phyloP scores from a whole-genome alignment of 2,329 filamentous ascomycete genomes.

The Pseudogymnoascus sp. region DNA sequence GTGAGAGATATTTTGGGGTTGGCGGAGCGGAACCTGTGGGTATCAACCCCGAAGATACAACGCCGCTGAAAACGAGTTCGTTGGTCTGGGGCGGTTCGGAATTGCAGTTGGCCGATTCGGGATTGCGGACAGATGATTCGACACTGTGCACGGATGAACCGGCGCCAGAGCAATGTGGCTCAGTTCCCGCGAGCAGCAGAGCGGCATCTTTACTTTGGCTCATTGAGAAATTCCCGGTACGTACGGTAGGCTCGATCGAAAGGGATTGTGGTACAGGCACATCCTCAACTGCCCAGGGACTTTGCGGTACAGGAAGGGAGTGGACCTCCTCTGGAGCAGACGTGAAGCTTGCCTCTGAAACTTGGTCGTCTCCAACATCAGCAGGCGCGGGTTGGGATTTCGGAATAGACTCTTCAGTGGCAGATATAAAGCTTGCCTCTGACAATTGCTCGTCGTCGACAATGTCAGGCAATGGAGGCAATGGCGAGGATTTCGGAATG shows the following conservation, averaged over 20 bases:
- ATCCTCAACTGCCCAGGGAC: slow-evolving; percentile 25
- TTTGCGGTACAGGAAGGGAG: slow-evolving; percentile 21
- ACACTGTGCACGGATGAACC: background rate
- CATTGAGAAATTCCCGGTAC: background rate
- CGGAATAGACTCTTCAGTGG: background rate
- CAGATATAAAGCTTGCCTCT: background rate
- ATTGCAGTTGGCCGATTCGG: background rate
- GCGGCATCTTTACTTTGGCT: background rate
- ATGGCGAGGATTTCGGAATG: background rate
- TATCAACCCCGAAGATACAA: background rate
- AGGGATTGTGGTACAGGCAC: background rate
- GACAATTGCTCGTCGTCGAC: background rate
- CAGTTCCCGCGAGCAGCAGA: background rate
- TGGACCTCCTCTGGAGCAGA: background rate
- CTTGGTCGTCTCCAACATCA: background rate
- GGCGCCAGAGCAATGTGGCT: background rate
- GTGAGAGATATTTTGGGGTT: background rate
- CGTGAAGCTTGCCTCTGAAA: background rate
- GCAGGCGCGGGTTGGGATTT: background rate
- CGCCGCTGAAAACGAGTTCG: background rate
- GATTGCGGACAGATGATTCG: background rate
- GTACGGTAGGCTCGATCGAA: background rate
- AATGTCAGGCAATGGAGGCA: background rate
- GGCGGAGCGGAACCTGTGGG: background rate
- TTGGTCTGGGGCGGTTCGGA: background rate